Base-by-base conservation (phyloP, 2,329 filamentous ascomycete genomes). In the Trichophyton simii region DNA sequence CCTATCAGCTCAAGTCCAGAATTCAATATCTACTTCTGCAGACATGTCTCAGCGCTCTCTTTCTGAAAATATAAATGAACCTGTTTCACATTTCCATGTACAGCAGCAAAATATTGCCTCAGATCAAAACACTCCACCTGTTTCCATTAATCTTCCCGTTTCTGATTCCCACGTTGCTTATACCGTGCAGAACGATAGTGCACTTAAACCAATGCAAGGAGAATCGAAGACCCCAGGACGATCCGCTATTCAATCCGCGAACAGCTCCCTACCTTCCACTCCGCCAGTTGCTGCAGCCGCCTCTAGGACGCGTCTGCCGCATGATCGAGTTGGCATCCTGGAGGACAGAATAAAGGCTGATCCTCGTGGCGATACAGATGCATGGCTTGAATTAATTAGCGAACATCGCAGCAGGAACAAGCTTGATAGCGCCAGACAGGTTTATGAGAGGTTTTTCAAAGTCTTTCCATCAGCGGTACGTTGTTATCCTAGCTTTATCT, bases 321-420 rank as follows among this genome's bases (percentile, higher is more conserved):
- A 87, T 75, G 88, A 95, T 75, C 83, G 83, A 66, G 81, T 92
- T 68, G 85, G 87, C 62, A 83, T 91, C 63, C 80, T 97, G 70
- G 92, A 99, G 78, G 89, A 94, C 72, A 86, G 92, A 70, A 87
- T 97, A 72, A 87, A 87, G 72, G 89, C 96, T 70, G 94, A 99
- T 71, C 89, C 92, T 15, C 88, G 90, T 68, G 94, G 92, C 70
- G 91, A 96, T 68, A 84, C 94, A 74, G 88, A 94, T 72, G 90
- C 92, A 36, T 99, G 94, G 94, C 78, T 95, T 68, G 83, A 83
- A 66, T 80, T 99, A 71, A 92, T 99, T 71, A 83, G 83, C 66
- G 90, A 96, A 72, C 84, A 96, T 73, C 87, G 87, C 67, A 86
- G 83, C 69, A 88, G 87, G 68, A 88, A 88, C 75, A 89, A 91